Percentiles rank a stretch among this genome's conserved stretches.
These are phyloP conservation scores for Aspergillus sparsus DNA, from an alignment of 495 filamentous ascomycete species.

Conservation along the genomic window DNA sequence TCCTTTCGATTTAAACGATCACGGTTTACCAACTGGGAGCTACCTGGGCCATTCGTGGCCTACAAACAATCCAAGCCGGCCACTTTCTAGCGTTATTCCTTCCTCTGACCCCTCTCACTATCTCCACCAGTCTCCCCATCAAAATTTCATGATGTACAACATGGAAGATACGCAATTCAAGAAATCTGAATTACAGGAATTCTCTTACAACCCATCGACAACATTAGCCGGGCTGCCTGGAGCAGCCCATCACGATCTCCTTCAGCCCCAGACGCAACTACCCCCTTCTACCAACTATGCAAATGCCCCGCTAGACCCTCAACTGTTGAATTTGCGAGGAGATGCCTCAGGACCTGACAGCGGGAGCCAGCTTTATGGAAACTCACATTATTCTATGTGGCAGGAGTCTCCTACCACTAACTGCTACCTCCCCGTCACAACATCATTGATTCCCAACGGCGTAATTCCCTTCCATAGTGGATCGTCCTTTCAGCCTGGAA, in stretches of 20 bases:
- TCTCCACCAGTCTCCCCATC: constrained; percentile 56
- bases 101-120: constrained; percentile 57
- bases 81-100: constrained; percentile 56
- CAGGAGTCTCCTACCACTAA: constrained; percentile 20
- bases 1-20: constrained; percentile 35
- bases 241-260: constrained; percentile 53
- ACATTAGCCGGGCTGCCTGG: constrained; percentile 55
- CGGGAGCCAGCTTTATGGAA: constrained; percentile 18
- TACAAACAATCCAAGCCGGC: constrained; percentile 61
- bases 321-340: constrained; percentile 38
- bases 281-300: constrained; percentile 23
- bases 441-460: constrained; percentile 16
- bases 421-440: constrained; percentile 20
- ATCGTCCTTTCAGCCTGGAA: constrained; percentile 13
- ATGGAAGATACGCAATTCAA: constrained; percentile 35
- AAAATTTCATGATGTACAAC: constrained; percentile 29
- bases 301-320: constrained; percentile 47
- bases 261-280: constrained; percentile 39
- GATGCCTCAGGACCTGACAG: constrained; percentile 12
- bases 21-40: constrained; percentile 28
- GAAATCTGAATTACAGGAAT: constrained; percentile 34
- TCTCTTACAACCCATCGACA: constrained; percentile 35
- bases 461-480: constrained; percentile 9
- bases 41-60: constrained; percentile 37
- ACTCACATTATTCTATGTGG: constrained; percentile 24